phyloP scores from a whole-genome alignment of 192 early-diverging fungal species.

The Entomortierella beljakovae region DNA sequence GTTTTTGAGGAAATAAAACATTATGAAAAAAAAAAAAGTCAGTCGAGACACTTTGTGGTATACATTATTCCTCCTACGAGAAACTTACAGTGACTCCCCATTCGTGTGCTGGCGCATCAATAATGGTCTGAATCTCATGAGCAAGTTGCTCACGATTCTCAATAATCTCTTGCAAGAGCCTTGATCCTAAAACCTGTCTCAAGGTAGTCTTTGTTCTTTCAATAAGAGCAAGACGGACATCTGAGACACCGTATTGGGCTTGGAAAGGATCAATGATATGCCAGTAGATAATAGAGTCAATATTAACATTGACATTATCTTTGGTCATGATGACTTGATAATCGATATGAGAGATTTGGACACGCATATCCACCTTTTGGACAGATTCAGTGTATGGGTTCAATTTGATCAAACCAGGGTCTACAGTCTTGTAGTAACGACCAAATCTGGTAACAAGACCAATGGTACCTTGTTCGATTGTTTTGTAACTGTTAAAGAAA shows the following conservation, averaged over 20 bases:
- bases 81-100: constrained; percentile 78
- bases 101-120: constrained; percentile 76
- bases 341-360: constrained; percentile 62
- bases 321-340: constrained; percentile 86
- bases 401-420: constrained; percentile 65
- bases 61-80: too few relatives aligned
- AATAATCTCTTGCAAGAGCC: constrained; percentile 86
- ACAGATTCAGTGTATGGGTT: constrained; percentile 62
- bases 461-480: constrained; percentile 76
- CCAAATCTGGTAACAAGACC: constrained; percentile 77
- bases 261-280: constrained; percentile 83
- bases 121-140: constrained; percentile 86
- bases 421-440: constrained; percentile 60
- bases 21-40: background rate
- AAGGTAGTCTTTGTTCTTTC: constrained; percentile 95
- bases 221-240: constrained; percentile 79
- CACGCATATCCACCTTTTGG: constrained; percentile 58
- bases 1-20: background rate
- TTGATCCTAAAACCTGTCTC: constrained; percentile 84
- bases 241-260: constrained; percentile 77
- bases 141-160: constrained; percentile 91
- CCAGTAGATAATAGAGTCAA: constrained; percentile 93
- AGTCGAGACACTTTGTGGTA: too few relatives aligned
- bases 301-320: constrained; percentile 66
- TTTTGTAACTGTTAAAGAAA: constrained; percentile 57